Base-by-base conservation (phyloP, 1,139 yeast species). In the Sugiyamaella novakii region DNA sequence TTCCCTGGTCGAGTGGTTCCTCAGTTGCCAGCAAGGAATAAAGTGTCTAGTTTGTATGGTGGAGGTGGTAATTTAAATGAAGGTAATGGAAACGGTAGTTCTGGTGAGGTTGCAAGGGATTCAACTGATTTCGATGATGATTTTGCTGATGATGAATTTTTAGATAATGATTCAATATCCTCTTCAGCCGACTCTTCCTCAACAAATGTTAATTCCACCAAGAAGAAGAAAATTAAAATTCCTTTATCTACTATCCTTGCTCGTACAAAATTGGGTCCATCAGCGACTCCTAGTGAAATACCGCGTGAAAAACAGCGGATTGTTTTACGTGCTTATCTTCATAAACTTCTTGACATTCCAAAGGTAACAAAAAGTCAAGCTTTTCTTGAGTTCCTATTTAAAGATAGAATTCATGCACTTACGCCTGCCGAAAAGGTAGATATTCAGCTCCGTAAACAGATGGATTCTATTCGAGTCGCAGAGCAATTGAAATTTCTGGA, bases 401-500 rank as follows among this genome's bases (percentile, higher is more conserved):
- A 70, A 18, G 72, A 71, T 17, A 61, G 67, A 14, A 66, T 79
- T 38, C 44, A 55, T 1, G 59, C 65, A 14, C 59, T 73, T 14
- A 59, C 78, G 0, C 54, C 62, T 0, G 69, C 65, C 0, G 89
- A 84, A 48, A 50, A 66, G 28, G 57, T 60, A 1, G 97, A 91
- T 67, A 75, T 80, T 30, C 69, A 74, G 25, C 66, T 71, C 25
- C 73, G 98, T 41, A 65, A 74, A 25, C 73, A 76, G 42, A 76
- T 86, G 51, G 97, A 91, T 62, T 68, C 74, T 33, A 66, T 75
- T 12, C 74, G 89, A 21, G 61, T 80, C 1, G 69, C 75, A 30
- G 89, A 91, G 44, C 95, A 87, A 65, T 65, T 78, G 39, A 81
- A 79, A 59, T 91, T 91, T 60, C 92, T 86, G 59, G 77, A 78